Evolutionary conservation across 305 asterid genomes (phyloP), one percentile per base, ranked within the genome.

Genomic region (Fraxinus albicans): DNA sequence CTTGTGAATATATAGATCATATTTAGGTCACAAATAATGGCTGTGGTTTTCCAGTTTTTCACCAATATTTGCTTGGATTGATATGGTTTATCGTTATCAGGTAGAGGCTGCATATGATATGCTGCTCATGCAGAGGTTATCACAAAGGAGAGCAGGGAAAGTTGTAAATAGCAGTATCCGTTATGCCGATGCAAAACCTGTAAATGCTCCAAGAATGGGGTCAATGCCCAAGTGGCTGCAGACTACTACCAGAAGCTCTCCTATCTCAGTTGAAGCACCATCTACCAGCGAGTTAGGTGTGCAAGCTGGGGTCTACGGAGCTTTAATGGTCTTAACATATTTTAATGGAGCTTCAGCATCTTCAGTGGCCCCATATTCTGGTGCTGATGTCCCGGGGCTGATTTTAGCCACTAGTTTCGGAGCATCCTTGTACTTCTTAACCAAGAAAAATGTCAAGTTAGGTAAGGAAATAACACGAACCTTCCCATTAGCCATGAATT

Each of bases 21-120:
- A 3, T 21, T 33, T 21, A 29, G 19, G 74, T 55, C 53, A 27
- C 70, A 47, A 12, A 21, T 50, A 31, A 5, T 60, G 34, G 60
- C 53, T 73, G 13, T 84, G 79, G 82, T 77, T 23, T 76, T 67
- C 47, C 76, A 77, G 55, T 70, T 72, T 44, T 8, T 55, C 55
- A 36, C 33, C 85, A 76, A 50, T 79, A 36, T 27, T 58, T 77
- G 77, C 72, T 81, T 82, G 72, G 74, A 83, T 78, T 78, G 70
- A 85, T 82, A 70, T 83, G 82, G 82, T 80, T 65, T 80, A 81
- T 55, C 47, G 10, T 40, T 84, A 40, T 78, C 93, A 96, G 99
- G 98, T 89, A 21, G 99, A 95, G 88, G 97, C 98, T 88, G 99
- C 99, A 79, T 96, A 96, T 84, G 99, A 96, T 86, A 95, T 88